Conservation (phyloP, 2,329 filamentous ascomycete species). For the Pyricularia pennisetigena region DNA sequence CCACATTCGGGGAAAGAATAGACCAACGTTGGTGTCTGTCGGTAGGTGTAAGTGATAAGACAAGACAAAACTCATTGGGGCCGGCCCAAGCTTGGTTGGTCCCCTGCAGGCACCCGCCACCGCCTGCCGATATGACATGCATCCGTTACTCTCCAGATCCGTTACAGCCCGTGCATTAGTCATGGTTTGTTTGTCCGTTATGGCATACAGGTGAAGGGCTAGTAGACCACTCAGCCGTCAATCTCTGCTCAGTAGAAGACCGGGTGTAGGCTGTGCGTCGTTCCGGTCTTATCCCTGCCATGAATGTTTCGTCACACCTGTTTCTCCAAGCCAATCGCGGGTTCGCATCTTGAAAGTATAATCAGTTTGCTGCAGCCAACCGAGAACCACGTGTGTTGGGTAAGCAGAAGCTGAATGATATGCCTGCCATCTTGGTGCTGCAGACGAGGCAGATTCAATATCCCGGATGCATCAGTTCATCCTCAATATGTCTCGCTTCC, state of each 20-base stretch:
- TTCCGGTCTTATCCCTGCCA: background rate
- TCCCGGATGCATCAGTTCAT: background rate
- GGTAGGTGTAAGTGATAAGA: background rate
- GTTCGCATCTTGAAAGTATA: background rate
- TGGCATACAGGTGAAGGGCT: background rate
- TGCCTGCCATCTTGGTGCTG: background rate
- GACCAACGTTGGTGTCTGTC: background rate
- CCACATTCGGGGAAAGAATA: background rate
- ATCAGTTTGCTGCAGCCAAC: background rate
- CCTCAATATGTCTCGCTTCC: background rate
- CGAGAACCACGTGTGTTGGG: background rate
- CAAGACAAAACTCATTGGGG: background rate
- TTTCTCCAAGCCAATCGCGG: background rate
- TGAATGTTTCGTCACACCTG: background rate
- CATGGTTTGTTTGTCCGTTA: background rate
- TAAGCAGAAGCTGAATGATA: background rate
- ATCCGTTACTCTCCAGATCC: no score
- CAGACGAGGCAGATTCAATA: background rate
- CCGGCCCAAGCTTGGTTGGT: background rate
- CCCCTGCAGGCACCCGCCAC: background rate
- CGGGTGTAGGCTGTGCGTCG: background rate
- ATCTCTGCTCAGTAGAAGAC: background rate
- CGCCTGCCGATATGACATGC: no score
- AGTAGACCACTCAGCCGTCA: background rate
- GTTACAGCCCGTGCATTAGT: background rate